phyloP scores from a whole-genome alignment of 495 filamentous ascomycete species.

The Hypoxylon intermedium region DNA sequence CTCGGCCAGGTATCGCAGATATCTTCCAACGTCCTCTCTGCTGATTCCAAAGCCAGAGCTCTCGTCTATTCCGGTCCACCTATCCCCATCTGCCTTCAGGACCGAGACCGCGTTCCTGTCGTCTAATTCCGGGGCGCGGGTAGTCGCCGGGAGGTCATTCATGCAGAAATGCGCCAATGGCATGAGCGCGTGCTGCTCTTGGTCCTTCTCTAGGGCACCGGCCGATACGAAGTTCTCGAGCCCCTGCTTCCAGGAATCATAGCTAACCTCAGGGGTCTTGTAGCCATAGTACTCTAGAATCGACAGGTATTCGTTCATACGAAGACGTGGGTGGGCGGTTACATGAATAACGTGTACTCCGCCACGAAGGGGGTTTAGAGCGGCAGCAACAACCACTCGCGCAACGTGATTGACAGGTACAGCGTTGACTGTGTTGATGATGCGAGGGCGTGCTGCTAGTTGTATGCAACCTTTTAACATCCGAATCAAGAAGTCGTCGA shows the following conservation, averaged over 20 bases:
- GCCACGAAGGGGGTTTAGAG: slow-evolving; percentile 66
- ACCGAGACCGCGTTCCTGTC: slow-evolving; percentile 73
- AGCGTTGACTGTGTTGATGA: slow-evolving; percentile 88
- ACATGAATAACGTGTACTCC: slow-evolving; percentile 66
- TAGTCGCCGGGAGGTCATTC: slow-evolving; percentile 76
- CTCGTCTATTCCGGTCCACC: slow-evolving; percentile 68
- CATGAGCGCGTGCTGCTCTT: slow-evolving; percentile 76
- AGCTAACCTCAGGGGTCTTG: slow-evolving; percentile 70
- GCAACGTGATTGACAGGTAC: slow-evolving; percentile 89
- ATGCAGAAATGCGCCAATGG: slow-evolving; percentile 87
- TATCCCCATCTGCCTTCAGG: slow-evolving; percentile 64
- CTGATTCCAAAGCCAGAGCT: slow-evolving; percentile 68
- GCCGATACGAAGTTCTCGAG: slow-evolving; percentile 70
- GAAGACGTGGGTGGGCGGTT: slow-evolving; percentile 79
- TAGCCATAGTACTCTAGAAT: slow-evolving; percentile 81
- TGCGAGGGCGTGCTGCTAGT: slow-evolving; percentile 71
- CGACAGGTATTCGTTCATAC: slow-evolving; percentile 78
- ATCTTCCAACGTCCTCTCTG: slow-evolving; percentile 73
- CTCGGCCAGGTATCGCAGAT: slow-evolving; percentile 73
- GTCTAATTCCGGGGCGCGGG: slow-evolving; percentile 80
- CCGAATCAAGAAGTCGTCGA: slow-evolving; percentile 92
- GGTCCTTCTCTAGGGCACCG: slow-evolving; percentile 56
- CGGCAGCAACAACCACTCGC: slow-evolving; percentile 74
- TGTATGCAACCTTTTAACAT: slow-evolving; percentile 91
- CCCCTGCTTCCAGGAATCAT: slow-evolving; percentile 59